Base-by-base conservation (phyloP, 2,329 filamentous ascomycete species). In the Whalleya microplaca region DNA sequence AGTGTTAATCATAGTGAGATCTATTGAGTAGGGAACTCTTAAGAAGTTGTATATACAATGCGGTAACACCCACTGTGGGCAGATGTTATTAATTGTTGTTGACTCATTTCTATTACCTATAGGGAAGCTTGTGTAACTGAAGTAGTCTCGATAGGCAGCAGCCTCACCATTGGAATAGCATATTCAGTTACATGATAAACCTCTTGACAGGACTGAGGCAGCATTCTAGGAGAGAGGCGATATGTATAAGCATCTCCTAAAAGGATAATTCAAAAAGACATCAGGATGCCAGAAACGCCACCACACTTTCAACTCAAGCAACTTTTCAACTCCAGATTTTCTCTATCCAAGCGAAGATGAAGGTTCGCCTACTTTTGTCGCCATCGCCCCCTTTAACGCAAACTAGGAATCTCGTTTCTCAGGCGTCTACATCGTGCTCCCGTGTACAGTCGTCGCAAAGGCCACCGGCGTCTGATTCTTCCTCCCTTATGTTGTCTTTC, bases 381-480 rank as follows among this genome's bases (percentile, higher is more conserved):
- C 14, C 32, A 14, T 37, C 14, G 32, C 32, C 47, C 21, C 42
- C 21, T 53, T 51, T 50, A 23, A 27, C 32, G 10, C 14, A n/a
- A 21, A 12, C 40, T n/a, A 32, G 21, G 41, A 41, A 37, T 18
- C 46, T 27, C 37, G 37, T 40, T 14, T 19, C 37, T 23, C 51
- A 56, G 42, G 37, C 44, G 37, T 65, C 62, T 8, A 44, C 46
- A 40, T 66, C 64, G 19, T 66, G 63, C 16, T 63, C 65, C 21
- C 52, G 49, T 12, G 67, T 63, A 45, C 68, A 71, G 42, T 71
- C 68, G 23, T 66, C 60, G 58, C 68, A 71, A 19, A 68, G 64
- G 2, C 68, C 68, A 21, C 58, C 55, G 9, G 68, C 68, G 18
- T 71, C 68, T 9, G 66, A 69, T 53, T 66, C 62, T 41, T 60